Evolutionary conservation across 1,284 basidiomycete genomes (phyloP).

Genomic region (Afroboletus lepidellus): DNA sequence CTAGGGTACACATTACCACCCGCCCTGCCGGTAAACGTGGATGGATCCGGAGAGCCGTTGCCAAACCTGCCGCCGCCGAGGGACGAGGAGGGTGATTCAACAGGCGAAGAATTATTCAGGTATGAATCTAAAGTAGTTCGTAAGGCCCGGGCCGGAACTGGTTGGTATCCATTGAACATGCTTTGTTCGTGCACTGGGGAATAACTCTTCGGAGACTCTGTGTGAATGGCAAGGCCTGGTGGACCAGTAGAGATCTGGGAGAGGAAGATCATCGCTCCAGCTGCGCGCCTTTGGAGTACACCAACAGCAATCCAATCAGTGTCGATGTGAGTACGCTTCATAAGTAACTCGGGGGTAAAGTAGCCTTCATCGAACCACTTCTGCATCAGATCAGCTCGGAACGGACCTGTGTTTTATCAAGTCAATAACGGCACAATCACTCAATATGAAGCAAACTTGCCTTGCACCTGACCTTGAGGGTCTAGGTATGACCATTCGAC

Average conservation of each 20-base stretch:
- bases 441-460: conserved; percentile 39
- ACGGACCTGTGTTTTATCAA: conserved; percentile 66
- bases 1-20: conserved; percentile 38
- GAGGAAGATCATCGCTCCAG: conserved; percentile 62
- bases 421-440: conserved; percentile 4
- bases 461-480: conserved; percentile 87
- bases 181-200: conserved; percentile 38
- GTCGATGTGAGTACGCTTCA: conserved; percentile 75
- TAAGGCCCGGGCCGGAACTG: conserved; percentile 57
- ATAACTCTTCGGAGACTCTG: conserved; percentile 41
- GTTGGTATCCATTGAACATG: conserved; percentile 55
- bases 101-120: conserved; percentile 49
- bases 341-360: conserved; percentile 82
- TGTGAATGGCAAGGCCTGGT: conserved; percentile 52
- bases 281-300: conserved; percentile 51
- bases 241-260: conserved; percentile 49
- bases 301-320: conserved; percentile 63
- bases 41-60: conserved; percentile 67
- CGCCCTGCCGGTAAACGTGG: conserved; percentile 50
- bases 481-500: conserved; percentile 93
- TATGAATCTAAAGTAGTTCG: conserved; percentile 63
- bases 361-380: conserved; percentile 94
- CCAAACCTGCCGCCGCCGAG: conserved; percentile 60
- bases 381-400: conserved; percentile 90
- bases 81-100: conserved; percentile 70